Base-by-base conservation (phyloP, 208 protist species). In the Strigomonas culicis region DNA sequence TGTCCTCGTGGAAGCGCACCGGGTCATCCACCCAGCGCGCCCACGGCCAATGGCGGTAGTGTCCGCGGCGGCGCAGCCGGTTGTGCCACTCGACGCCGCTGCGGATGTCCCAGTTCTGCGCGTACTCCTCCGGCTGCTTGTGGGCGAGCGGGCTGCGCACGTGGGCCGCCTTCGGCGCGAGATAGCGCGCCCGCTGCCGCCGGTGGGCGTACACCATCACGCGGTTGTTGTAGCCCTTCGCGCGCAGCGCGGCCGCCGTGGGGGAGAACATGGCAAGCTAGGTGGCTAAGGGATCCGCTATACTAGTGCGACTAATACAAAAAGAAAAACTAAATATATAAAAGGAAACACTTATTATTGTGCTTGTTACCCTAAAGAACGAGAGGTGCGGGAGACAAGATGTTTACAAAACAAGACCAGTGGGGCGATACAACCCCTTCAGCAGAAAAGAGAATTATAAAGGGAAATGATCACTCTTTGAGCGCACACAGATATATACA, bases 121-220 rank as follows among this genome's bases (percentile, higher is more conserved):
- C 68, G 83, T 93, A 93, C 75, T 93, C 82, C 71, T 93, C 82
- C 3, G 83, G 80, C 24, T 51, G 28, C 59, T 93, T 93, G 68
- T 93, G 79, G 1, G 79, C 78, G 4, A 89, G 67, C 25, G 86
- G 86, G 49, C 70, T 77, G 43, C 66, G 74, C 4, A 66, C 68
- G 72, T 88, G 76, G 15, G 80, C 67, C 15, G 70, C 64, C 34
- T 84, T 80, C 0, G 80, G 82, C 11, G 78, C 68, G 36, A 82
- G 68, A 46, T 90, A 93, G 52, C 77, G 70, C 0, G 82, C 75
- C 49, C 82, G 74, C 41, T 74, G 69, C 15, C 86, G 79, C 28
- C 86, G 82, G 55, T 93, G 82, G 25, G 86, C 80, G 73, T 90
- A 93, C 13, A 87, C 82, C 83, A 90, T 93, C 32, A 93, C 86